Conservation (phyloP, 495 filamentous ascomycete species). For the Poronia punctata region DNA sequence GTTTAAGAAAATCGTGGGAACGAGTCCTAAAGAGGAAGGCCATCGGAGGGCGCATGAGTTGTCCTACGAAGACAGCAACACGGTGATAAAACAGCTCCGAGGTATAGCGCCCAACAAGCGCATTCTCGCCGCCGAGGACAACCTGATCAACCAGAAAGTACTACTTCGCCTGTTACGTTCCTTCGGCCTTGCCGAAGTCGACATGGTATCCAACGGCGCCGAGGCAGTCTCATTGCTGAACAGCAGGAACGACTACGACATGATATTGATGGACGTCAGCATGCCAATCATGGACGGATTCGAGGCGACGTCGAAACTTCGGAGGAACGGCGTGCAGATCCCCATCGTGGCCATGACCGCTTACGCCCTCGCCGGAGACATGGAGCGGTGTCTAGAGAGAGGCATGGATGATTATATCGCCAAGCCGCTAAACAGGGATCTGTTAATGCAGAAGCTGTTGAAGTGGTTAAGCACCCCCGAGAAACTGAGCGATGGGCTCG, state of each 20-base stretch:
- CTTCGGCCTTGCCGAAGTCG: slow-evolving; percentile 47
- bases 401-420: slow-evolving; percentile 59
- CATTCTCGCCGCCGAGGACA: slow-evolving; percentile 53
- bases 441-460: slow-evolving; percentile 29
- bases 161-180: slow-evolving; percentile 51
- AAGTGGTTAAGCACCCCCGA: too few relatives aligned
- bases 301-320: slow-evolving; percentile 31
- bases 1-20: slow-evolving; percentile 36
- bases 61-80: slow-evolving; percentile 11
- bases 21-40: not conserved
- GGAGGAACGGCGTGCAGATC: slow-evolving; percentile 31
- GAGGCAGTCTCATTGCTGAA: slow-evolving; percentile 50
- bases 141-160: slow-evolving; percentile 57
- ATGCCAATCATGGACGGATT: slow-evolving; percentile 46
- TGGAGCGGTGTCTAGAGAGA: slow-evolving; percentile 48
- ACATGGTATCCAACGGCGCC: slow-evolving; percentile 48
- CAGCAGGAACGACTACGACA: slow-evolving; percentile 45
- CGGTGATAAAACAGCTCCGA: slow-evolving; percentile 14
- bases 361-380: slow-evolving; percentile 56
- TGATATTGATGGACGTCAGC: slow-evolving; percentile 50
- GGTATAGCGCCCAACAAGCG: slow-evolving; percentile 30
- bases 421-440: slow-evolving; percentile 50
- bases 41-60: not conserved
- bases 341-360: slow-evolving; percentile 61
- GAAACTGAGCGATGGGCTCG: too few relatives aligned